Evolutionary conservation across 345 rosid species (phyloP), one percentile per base, ranked within the genome.

Genomic region (Camelina laxa): DNA sequence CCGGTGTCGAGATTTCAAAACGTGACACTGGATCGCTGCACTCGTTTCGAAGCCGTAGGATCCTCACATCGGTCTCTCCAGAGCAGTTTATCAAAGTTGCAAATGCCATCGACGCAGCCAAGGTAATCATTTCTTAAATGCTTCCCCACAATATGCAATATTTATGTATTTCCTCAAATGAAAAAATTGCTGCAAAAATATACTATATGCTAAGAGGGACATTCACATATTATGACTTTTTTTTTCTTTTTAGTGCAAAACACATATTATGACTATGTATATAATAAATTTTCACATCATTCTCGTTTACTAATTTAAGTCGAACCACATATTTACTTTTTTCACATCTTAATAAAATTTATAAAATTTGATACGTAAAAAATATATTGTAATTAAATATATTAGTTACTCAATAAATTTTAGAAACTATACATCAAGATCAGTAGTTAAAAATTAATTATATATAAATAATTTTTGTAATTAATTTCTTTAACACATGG

Each of bases 41-140:
- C 57, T 72, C 88, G 10, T 89, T 89, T 67, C 86, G 95, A 11
- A 91, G 95, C 83, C 86, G 92, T 9, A 74, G 91, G 85, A 70
- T 87, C 35, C 88, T 91, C 63, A 80, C 75, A 79, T 89, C 95
- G 13, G 85, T 91, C 69, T 85, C 90, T 0, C 88, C 95, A 3
- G 78, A 86, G 21, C 92, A 91, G 65, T 89, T 91, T 80, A 76
- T 85, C 63, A 77, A 84, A n/a, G 90, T 91, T 41, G 93, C 97
- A 60, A 91, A 85, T 39, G 92, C 95, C 22, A 87, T 91, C 15
- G 90, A 86, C 67, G 94, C 88, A 47, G 94, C 97, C 42, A 85
- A 86, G 92, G 97, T 91, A 50, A 42, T 27, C 9, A 5, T 41
- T 56, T 45, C 17, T 33, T 21, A 5, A 5, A 10, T 33, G 22